Percentiles rank a stretch among this genome's conserved stretches.
phyloP scores from a whole-genome alignment of 768 basidiomycete species.

The Porpolomopsis calyptriformis region DNA sequence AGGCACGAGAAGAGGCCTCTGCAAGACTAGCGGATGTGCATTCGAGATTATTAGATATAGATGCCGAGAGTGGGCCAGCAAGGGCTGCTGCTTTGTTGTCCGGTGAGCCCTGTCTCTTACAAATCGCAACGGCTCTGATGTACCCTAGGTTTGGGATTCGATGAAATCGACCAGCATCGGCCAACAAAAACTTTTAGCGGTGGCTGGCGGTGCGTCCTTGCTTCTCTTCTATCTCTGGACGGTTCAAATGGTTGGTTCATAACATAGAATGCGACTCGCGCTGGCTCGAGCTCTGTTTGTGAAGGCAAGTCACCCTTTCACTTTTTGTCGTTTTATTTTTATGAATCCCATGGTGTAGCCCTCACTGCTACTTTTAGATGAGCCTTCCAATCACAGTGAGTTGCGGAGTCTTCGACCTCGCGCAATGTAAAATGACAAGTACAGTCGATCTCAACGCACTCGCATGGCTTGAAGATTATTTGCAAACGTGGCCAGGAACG shows the following conservation, averaged over 20 bases:
- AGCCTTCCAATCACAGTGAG: constrained; percentile 94
- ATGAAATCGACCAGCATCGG: constrained; percentile 73
- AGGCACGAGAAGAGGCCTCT: constrained; percentile 77
- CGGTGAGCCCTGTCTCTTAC: constrained; percentile 32
- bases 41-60: constrained; percentile 88
- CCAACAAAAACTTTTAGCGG: constrained; percentile 85
- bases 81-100: constrained; percentile 83
- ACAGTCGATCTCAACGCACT: constrained; percentile 87
- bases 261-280: constrained; percentile 81
- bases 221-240: neutral
- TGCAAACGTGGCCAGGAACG: constrained; percentile 90
- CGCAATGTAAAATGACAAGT: neutral
- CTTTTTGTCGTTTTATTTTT: neutral
- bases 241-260: constrained; percentile 3
- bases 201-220: constrained; percentile 76
- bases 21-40: constrained; percentile 83
- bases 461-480: constrained; percentile 95
- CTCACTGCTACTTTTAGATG: constrained; percentile 71
- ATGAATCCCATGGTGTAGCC: constrained; percentile 41
- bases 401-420: constrained; percentile 4
- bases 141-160: constrained; percentile 74
- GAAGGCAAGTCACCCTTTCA: constrained; percentile 40
- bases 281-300: constrained; percentile 94
- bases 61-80: constrained; percentile 94
- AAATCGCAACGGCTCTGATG: neutral